These are phyloP conservation scores for Pseudogymnoascus sp. DNA, from an alignment of 2,329 filamentous ascomycete species.

Conservation along the genomic window DNA sequence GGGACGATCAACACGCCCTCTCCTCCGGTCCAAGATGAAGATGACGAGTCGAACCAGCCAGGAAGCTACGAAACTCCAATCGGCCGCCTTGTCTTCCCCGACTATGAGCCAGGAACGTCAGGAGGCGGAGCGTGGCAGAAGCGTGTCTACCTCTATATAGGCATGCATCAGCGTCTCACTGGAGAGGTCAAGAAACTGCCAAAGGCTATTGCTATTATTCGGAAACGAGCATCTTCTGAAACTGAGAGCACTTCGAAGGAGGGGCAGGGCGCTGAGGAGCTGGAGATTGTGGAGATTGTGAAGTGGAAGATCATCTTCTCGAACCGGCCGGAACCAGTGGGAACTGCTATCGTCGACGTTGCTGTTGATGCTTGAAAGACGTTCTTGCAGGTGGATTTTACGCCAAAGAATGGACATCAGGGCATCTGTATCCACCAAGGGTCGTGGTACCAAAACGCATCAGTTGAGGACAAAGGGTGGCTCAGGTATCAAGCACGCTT, in stretches of 20 bases:
- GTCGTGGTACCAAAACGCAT: neutral
- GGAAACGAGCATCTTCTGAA: conserved; percentile 36
- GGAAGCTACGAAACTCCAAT: conserved; percentile 42
- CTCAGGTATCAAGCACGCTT: neutral
- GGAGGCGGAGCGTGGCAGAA: conserved; percentile 77
- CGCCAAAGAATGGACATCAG: neutral
- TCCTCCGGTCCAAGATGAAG: conserved; percentile 22
- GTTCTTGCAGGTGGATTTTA: neutral
- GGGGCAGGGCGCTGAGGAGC: conserved; percentile 36
- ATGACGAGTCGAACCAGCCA: conserved; percentile 27
- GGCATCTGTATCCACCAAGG: neutral
- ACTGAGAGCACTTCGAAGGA: conserved; percentile 11
- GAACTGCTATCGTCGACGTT: conserved; percentile 22
- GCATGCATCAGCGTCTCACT: conserved; percentile 77
- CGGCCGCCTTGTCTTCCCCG: conserved; percentile 70
- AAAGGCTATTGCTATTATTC: conserved; percentile 71
- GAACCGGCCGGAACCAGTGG: conserved; percentile 76
- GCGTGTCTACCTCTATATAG: conserved; percentile 78
- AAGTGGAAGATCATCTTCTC: conserved; percentile 83
- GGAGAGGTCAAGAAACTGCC: conserved; percentile 85
- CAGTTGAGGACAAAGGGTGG: neutral
- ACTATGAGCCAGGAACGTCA: conserved; percentile 50
- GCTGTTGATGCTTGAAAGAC: neutral
- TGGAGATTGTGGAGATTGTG: conserved; percentile 83
- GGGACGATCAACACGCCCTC: conserved; percentile 73